phyloP scores from a whole-genome alignment of 1,284 basidiomycete species.

The Cryptococcus maquisensis region DNA sequence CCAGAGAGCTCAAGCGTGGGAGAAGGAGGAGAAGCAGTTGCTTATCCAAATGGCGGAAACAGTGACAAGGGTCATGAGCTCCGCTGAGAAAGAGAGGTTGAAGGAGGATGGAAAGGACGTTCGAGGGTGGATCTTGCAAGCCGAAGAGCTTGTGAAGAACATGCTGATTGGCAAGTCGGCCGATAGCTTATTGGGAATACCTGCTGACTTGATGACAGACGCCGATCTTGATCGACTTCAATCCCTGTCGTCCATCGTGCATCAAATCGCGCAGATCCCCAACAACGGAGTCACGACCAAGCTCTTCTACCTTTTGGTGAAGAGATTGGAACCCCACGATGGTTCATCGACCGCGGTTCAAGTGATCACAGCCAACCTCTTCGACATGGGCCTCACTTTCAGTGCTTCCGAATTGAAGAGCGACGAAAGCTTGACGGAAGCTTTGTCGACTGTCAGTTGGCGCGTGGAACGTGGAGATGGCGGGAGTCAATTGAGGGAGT shows the following conservation, averaged over 20 bases:
- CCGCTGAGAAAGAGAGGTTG: constrained; percentile 3
- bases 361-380: constrained; percentile 12
- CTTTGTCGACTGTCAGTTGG: constrained; percentile 15
- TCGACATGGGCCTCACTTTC: constrained; percentile 17
- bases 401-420: not conserved
- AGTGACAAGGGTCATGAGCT: constrained; percentile 6
- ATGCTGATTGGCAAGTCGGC: constrained; percentile 3
- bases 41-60: constrained; percentile 8
- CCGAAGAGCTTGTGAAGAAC: constrained; percentile 11
- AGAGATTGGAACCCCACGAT: not conserved
- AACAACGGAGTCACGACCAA: not conserved
- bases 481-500: constrained; percentile 11
- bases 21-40: constrained; percentile 14
- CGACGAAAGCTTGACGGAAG: constrained; percentile 1
- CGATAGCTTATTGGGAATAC: too few species aligned
- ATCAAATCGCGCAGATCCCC: constrained; percentile 6
- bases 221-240: constrained; percentile 13
- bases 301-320: constrained; percentile 7
- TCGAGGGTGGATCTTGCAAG: constrained; percentile 15
- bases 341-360: not conserved
- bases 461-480: constrained; percentile 12
- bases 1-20: constrained; percentile 8
- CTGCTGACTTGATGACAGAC: not conserved
- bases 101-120: constrained; percentile 8
- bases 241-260: constrained; percentile 9